These are phyloP conservation scores for Bremia lactucae DNA, from an alignment of 352 stramenopile genomes.

Conservation along the genomic window DNA sequence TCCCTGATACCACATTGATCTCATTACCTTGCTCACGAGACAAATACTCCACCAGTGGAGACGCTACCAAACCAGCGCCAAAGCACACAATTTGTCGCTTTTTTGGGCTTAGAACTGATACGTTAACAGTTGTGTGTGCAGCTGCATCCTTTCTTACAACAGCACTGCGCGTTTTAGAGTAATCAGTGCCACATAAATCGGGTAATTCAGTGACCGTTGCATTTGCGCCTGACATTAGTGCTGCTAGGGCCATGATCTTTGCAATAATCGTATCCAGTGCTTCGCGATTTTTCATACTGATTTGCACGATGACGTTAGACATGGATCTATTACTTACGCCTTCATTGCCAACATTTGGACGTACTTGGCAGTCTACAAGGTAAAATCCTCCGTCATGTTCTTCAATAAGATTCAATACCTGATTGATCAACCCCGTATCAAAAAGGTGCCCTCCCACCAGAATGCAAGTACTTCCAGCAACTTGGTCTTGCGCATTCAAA, in stretches of 20 bases:
- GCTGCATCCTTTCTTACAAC: constrained; percentile 46
- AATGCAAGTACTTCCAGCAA: constrained; percentile 72
- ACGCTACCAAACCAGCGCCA: constrained; percentile 72
- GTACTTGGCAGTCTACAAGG: constrained; percentile 87
- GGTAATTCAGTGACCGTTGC: constrained; percentile 76
- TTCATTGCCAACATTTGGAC: constrained; percentile 50
- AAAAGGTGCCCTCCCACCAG: constrained; percentile 90
- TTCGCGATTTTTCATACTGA: constrained; percentile 63
- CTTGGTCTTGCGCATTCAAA: constrained; percentile 51
- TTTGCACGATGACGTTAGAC: constrained; percentile 71
- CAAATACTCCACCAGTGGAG: constrained; percentile 81
- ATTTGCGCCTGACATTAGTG: constrained; percentile 77
- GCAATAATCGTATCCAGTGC: constrained; percentile 77
- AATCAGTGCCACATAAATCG: constrained; percentile 67
- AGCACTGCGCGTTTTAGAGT: constrained; percentile 49
- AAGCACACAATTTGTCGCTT: constrained; percentile 83
- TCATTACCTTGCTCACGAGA: constrained; percentile 60
- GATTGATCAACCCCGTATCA: constrained; percentile 93
- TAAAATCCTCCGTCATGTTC: constrained; percentile 78
- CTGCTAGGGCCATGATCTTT: constrained; percentile 78
- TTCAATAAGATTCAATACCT: constrained; percentile 91
- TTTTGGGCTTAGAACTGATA: constrained; percentile 41
- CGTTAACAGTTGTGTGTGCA: constrained; percentile 22
- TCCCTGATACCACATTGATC: constrained; percentile 60
- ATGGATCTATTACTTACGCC: constrained; percentile 20